Base-by-base conservation (phyloP, 2,329 filamentous ascomycete species). In the Epichloe glyceriae region DNA sequence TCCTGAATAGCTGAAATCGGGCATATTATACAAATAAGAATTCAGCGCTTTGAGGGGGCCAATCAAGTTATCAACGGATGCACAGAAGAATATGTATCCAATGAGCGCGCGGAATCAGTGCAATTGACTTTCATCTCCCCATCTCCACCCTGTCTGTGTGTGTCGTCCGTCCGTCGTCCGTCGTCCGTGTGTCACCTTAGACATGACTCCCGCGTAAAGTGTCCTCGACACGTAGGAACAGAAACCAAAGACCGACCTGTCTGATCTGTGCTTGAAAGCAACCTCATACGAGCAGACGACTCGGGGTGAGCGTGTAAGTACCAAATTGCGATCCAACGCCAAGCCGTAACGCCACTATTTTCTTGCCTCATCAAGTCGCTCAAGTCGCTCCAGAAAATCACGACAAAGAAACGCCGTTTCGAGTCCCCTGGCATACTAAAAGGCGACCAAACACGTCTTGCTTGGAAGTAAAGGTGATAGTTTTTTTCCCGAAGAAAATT, bases 281-380 rank as follows among this genome's bases (percentile, higher is more conserved):
- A 41, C 30, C 39, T 40, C 26, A 40, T 26, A n/a, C 15, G 33
- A 30, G 7, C 12, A 22, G 41, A 37, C 30, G 15, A 19, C 34
- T n/a, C 17, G 40, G 4, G 12, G 5, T 35, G 41, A 30, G 46
- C 20, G 41, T 7, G 22, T 2, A 34, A 35, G 17, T 19, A 51
- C 22, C 12, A 39, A 35, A 38, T 14, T 33, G 33, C 39, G 14
- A 47, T 51, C n/a, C 46, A 52, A 40, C 46, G 14, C 42, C 26
- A 43, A 46, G 14, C 46, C 40, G 45, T 14, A 49, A 49, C 46
- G 50, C 50, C 50, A 40, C 40, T 39, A 34, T n/a, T 45, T 39
- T 41, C 46, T 44, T 30, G 22, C 46, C 20, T n/a, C 37, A 38
- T 39, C 35, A 26, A 26, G n/a, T n/a, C n/a, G n/a, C n/a, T n/a